Evolutionary conservation across 495 filamentous ascomycete species (phyloP).

Genomic region (Cladorrhinum samala): DNA sequence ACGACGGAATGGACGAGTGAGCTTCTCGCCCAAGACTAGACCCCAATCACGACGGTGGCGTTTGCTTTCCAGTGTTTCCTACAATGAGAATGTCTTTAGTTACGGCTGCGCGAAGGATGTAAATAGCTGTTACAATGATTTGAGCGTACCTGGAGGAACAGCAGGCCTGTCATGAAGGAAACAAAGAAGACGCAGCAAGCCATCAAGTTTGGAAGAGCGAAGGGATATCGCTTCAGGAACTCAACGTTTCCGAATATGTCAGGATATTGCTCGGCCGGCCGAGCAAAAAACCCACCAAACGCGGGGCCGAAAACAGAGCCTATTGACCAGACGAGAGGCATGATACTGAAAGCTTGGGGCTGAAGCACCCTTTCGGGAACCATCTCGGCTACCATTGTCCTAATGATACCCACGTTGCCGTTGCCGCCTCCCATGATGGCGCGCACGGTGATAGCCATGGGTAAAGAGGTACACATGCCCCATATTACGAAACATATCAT

Average conservation of each 20-base stretch:
- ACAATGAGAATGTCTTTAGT: constrained; percentile 11
- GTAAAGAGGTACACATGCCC: constrained; percentile 67
- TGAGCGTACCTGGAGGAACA: constrained; percentile 62
- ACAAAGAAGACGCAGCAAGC: constrained; percentile 63
- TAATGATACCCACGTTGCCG: constrained; percentile 63
- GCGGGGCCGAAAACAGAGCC: constrained; percentile 84
- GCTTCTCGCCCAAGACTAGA: constrained; percentile 54
- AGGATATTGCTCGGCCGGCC: constrained; percentile 66
- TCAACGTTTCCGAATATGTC: constrained; percentile 56
- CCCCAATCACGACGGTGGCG: constrained; percentile 63
- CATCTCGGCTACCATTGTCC: constrained; percentile 69
- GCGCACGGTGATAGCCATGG: constrained; percentile 64
- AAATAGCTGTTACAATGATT: no score
- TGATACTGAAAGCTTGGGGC: constrained; percentile 74
- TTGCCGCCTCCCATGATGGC: constrained; percentile 61
- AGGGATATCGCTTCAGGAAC: constrained; percentile 71
- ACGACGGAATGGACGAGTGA: constrained; percentile 32
- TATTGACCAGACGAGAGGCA: constrained; percentile 76
- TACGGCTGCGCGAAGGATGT: neutral
- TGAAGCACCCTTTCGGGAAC: constrained; percentile 77
- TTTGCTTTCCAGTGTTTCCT: constrained; percentile 68
- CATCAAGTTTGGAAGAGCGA: constrained; percentile 76
- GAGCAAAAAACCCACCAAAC: constrained; percentile 78
- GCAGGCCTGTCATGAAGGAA: constrained; percentile 60
- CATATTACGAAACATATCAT: constrained; percentile 69